Percentiles rank a stretch among this genome's conserved stretches.
phyloP scores from a whole-genome alignment of 192 early-diverging fungal genomes.

The Dimargaris cristalligena region DNA sequence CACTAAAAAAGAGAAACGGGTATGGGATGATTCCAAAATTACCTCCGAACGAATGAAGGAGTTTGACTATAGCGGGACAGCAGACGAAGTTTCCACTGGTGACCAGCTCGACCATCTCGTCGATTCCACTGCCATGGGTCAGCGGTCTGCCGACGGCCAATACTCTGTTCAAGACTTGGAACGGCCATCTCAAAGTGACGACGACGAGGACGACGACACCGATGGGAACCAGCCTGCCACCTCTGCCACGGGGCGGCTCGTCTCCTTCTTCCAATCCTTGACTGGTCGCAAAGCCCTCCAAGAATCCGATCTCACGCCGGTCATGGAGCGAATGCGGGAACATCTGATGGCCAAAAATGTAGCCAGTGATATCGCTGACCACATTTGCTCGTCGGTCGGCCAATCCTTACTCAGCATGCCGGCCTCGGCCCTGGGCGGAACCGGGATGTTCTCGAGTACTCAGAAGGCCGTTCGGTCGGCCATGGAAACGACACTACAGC shows the following conservation, averaged over 20 bases:
- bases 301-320: slow-evolving; percentile 51
- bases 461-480: slow-evolving; percentile 48
- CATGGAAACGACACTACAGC: slow-evolving; percentile 71
- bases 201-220: slow-evolving; percentile 33
- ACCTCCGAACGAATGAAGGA: slow-evolving; percentile 27
- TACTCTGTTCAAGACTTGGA: slow-evolving; percentile 64
- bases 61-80: slow-evolving; percentile 24
- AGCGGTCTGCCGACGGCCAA: slow-evolving; percentile 42
- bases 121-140: slow-evolving; percentile 44
- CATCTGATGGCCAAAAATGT: slow-evolving; percentile 89
- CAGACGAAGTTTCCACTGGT: not conserved
- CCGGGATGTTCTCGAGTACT: slow-evolving; percentile 74
- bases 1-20: slow-evolving; percentile 37
- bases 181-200: slow-evolving; percentile 36
- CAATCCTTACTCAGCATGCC: slow-evolving; percentile 55
- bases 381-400: slow-evolving; percentile 66
- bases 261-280: slow-evolving; percentile 55
- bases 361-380: slow-evolving; percentile 68
- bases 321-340: slow-evolving; percentile 76
- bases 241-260: slow-evolving; percentile 24
- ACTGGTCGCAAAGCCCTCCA: slow-evolving; percentile 56
- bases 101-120: slow-evolving; percentile 19
- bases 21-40: slow-evolving; percentile 48
- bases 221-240: slow-evolving; percentile 21
- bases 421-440: slow-evolving; percentile 41